A percentile compares a stretch with the other conserved stretches of the same genome.
Conservation (phyloP, 768 basidiomycete genomes). For the Termitomyces heimii region DNA sequence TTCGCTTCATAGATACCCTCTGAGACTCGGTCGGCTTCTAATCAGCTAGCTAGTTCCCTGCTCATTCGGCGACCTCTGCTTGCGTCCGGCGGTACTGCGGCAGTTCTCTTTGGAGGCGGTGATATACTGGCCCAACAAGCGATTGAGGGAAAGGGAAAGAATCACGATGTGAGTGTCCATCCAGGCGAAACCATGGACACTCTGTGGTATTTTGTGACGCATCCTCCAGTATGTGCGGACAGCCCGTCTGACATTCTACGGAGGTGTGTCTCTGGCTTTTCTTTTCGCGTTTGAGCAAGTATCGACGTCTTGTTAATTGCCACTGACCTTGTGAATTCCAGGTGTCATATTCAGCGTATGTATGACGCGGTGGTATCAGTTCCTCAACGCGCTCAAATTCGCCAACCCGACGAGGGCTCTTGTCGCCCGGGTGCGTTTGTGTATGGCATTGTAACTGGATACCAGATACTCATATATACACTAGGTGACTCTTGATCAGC, state of each 20-base stretch:
- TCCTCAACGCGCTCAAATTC: slow-evolving; percentile 69
- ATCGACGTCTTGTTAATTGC: no score
- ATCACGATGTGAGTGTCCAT: slow-evolving; percentile 63
- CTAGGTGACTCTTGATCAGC: slow-evolving; percentile 84
- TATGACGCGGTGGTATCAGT: slow-evolving; percentile 77
- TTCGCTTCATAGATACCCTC: not conserved
- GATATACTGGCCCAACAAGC: slow-evolving; percentile 85
- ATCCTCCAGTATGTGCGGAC: slow-evolving; percentile 47
- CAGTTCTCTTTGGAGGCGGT: slow-evolving; percentile 64
- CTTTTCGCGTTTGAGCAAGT: no score
- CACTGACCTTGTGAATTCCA: slow-evolving; percentile 12
- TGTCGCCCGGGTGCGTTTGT: slow-evolving; percentile 49
- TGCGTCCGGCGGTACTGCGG: slow-evolving; percentile 62
- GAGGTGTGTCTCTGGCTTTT: slow-evolving; percentile 37
- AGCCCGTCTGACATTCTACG: slow-evolving; percentile 63
- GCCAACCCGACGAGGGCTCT: slow-evolving; percentile 50
- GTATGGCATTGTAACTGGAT: no score
- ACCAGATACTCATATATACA: not conserved
- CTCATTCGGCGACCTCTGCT: slow-evolving; percentile 59
- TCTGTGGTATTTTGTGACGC: no score
- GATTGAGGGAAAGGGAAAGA: slow-evolving; percentile 62
- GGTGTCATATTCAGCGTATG: slow-evolving; percentile 76
- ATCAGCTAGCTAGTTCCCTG: slow-evolving; percentile 33
- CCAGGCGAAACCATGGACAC: no score
- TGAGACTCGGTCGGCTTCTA: not conserved